phyloP scores from a whole-genome alignment of 192 early-diverging fungal species.

The Podila minutissima region DNA sequence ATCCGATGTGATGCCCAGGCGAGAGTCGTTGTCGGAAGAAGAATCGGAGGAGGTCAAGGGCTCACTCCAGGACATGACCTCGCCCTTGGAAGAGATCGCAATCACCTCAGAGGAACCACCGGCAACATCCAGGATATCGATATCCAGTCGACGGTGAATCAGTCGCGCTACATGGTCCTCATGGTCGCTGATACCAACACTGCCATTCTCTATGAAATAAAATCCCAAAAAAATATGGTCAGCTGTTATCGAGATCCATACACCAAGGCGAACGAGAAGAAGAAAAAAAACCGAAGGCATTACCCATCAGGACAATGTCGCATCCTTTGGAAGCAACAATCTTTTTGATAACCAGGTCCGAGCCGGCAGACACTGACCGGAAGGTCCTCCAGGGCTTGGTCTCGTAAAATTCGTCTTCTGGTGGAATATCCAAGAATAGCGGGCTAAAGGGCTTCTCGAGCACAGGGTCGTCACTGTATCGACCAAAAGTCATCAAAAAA shows the following conservation, averaged over 20 bases:
- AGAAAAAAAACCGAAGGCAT: too few species aligned
- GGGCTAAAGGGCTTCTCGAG: constrained; percentile 45
- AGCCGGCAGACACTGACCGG: constrained; percentile 16
- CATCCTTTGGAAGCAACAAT: constrained; percentile 42
- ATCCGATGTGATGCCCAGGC: neutral
- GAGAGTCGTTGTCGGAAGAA: neutral
- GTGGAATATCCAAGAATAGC: constrained; percentile 31
- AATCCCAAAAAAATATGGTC: neutral
- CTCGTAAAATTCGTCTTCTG: constrained; percentile 50
- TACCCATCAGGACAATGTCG: constrained; percentile 43
- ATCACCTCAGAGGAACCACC: constrained; percentile 48
- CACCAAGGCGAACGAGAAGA: too few species aligned
- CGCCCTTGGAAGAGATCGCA: constrained; percentile 31
- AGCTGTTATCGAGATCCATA: too few species aligned
- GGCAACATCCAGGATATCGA: constrained; percentile 28
- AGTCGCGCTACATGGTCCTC: constrained; percentile 50
- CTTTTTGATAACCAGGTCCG: constrained; percentile 47
- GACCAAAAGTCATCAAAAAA: constrained; percentile 46
- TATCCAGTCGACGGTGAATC: constrained; percentile 42
- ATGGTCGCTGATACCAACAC: constrained; percentile 47
- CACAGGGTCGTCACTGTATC: constrained; percentile 18
- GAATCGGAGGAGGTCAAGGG: constrained; percentile 1
- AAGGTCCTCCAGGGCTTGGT: constrained; percentile 45
- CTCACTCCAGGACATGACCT: constrained; percentile 41
- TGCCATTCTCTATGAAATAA: constrained; percentile 22